Conservation (phyloP, 2,329 filamentous ascomycete species). For the Sporothrix brasiliensis region DNA sequence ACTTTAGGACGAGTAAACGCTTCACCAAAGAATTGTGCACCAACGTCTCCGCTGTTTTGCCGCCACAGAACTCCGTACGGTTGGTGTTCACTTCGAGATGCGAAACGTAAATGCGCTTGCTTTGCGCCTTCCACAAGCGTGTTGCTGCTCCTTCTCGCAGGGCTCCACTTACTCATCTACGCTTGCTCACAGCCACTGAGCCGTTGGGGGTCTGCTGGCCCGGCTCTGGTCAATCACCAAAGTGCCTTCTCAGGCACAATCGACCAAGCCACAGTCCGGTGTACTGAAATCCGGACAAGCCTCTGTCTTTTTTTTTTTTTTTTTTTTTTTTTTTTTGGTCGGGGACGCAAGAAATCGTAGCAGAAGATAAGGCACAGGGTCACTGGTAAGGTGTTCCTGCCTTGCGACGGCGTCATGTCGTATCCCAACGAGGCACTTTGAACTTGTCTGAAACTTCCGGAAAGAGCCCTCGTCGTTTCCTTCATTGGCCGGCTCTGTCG, state of each 20-base stretch:
- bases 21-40: neutral
- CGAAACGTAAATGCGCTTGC: neutral
- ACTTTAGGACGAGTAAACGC: neutral
- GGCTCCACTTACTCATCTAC: neutral
- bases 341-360: neutral
- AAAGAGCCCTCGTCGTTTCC: neutral
- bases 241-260: slow-evolving; percentile 13
- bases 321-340: neutral
- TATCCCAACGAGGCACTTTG: neutral
- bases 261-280: slow-evolving; percentile 12
- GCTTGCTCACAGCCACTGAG: slow-evolving; percentile 10
- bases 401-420: neutral
- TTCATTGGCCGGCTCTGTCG: neutral
- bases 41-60: too few relatives aligned
- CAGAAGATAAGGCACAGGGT: neutral
- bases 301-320: neutral
- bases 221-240: neutral
- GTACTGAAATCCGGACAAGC: neutral
- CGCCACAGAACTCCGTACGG: neutral
- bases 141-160: slow-evolving; percentile 18
- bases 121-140: neutral
- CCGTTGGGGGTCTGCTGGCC: slow-evolving; percentile 10
- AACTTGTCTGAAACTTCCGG: neutral
- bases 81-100: neutral
- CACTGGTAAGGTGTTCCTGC: slow-evolving; percentile 11